Percentiles rank a stretch among this genome's conserved stretches.
These are phyloP conservation scores for Nicotiana undulata DNA, from an alignment of 257 asterid species.

Conservation along the genomic window DNA sequence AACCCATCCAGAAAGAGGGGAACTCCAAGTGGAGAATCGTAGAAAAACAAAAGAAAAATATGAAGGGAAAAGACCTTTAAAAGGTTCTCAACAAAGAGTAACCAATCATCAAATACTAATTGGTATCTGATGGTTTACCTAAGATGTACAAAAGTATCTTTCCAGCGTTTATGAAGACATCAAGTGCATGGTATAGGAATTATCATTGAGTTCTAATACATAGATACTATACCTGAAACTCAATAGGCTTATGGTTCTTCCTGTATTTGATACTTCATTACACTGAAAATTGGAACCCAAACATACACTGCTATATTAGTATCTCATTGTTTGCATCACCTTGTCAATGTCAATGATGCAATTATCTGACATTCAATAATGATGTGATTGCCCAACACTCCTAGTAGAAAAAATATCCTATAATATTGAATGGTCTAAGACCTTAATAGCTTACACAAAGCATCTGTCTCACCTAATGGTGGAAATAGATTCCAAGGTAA, in stretches of 20 bases:
- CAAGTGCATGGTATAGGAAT: neutral
- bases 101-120: neutral
- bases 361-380: no score
- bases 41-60: neutral
- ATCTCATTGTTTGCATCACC: no score
- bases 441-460: no score
- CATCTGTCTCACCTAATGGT: no score
- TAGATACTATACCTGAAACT: slow-evolving; percentile 47
- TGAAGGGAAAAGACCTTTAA: neutral
- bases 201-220: neutral
- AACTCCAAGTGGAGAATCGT: neutral
- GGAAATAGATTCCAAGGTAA: no score
- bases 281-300: no score
- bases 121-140: neutral
- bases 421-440: no score
- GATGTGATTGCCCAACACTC: no score
- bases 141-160: neutral
- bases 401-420: no score
- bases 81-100: neutral
- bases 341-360: no score
- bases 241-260: slow-evolving; percentile 51
- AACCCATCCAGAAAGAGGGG: neutral
- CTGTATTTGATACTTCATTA: slow-evolving; percentile 17
- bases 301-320: no score
- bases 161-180: neutral